Evolutionary conservation across 1,284 basidiomycete species (phyloP).

Genomic region (Malassezia furfur): DNA sequence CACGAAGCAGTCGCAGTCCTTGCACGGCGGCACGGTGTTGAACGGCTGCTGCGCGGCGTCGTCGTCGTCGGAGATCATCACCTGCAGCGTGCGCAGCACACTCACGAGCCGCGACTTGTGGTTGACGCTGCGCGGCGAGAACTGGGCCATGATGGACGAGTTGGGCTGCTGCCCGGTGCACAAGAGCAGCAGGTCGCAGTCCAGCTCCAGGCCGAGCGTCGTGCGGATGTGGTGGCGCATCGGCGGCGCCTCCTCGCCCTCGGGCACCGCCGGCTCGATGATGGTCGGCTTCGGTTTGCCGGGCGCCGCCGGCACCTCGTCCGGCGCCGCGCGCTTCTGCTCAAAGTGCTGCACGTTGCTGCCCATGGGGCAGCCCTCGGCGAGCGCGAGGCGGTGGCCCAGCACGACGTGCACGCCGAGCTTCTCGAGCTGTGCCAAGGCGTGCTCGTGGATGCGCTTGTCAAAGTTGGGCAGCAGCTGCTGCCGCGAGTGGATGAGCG

Average conservation of each 20-base stretch:
- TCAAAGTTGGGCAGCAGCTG: conserved; percentile 47
- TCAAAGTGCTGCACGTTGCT: conserved; percentile 24
- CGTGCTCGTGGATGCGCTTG: conserved; percentile 34
- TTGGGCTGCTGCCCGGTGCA: conserved; percentile 47
- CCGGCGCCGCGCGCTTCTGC: neutral
- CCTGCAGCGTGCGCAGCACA: conserved; percentile 37
- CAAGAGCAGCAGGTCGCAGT: conserved; percentile 40
- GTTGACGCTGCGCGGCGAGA: conserved; percentile 38
- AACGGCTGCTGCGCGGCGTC: conserved; percentile 35
- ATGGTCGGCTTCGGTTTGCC: neutral
- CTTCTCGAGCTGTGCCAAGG: conserved; percentile 27
- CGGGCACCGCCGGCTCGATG: neutral
- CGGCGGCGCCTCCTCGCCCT: neutral
- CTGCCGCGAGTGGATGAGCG: conserved; percentile 41
- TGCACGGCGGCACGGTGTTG: conserved; percentile 35
- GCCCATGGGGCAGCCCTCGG: conserved; percentile 41
- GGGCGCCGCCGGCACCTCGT: neutral
- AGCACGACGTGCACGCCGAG: conserved; percentile 43
- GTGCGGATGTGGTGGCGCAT: conserved; percentile 28
- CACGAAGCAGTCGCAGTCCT: conserved; percentile 46
- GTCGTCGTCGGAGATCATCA: conserved; percentile 30
- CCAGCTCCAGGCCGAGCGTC: conserved; percentile 38
- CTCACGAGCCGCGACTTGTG: conserved; percentile 30
- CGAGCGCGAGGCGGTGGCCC: conserved; percentile 40
- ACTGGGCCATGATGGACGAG: conserved; percentile 37